phyloP scores from a whole-genome alignment of 305 asterid species.

The Rubia tinctorum region DNA sequence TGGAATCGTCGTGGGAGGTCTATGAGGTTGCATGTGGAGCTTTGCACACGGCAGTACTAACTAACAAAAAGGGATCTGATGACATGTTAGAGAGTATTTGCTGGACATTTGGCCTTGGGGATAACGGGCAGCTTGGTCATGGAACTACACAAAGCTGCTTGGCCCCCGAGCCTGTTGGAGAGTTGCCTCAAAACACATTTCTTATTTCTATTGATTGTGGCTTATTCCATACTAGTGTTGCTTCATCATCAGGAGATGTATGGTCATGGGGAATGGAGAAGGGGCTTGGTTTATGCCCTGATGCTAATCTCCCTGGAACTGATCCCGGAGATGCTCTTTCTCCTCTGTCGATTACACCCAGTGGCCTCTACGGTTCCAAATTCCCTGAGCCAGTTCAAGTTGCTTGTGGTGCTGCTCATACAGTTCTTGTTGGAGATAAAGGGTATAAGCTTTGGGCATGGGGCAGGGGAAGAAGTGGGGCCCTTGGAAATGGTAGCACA shows the following conservation, averaged over 20 bases:
- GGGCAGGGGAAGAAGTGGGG: constrained; percentile 93
- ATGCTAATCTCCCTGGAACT: constrained; percentile 57
- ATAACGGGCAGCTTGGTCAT: constrained; percentile 88
- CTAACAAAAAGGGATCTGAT: constrained; percentile 46
- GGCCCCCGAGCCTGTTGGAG: constrained; percentile 56
- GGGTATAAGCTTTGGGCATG: constrained; percentile 85
- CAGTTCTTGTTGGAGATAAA: constrained; percentile 62
- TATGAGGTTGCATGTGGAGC: constrained; percentile 85
- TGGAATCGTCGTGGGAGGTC: constrained; percentile 58
- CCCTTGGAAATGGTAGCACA: constrained; percentile 63
- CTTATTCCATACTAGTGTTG: constrained; percentile 74
- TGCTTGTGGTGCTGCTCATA: constrained; percentile 95
- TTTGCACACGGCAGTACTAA: constrained; percentile 71
- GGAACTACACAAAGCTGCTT: constrained; percentile 55
- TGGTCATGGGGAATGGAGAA: constrained; percentile 99
- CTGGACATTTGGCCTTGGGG: constrained; percentile 92
- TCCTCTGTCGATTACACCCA: constrained; percentile 47
- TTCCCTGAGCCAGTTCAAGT: constrained; percentile 61
- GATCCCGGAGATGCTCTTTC: constrained; percentile 80
- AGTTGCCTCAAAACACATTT: constrained; percentile 45
- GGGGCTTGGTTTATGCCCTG: constrained; percentile 89
- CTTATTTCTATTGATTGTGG: constrained; percentile 78
- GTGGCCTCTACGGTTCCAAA: constrained; percentile 32
- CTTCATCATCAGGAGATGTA: constrained; percentile 75
- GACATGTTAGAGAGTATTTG: constrained; percentile 59